Conservation (phyloP, 495 filamentous ascomycete genomes). For the Neurospora pannonica region DNA sequence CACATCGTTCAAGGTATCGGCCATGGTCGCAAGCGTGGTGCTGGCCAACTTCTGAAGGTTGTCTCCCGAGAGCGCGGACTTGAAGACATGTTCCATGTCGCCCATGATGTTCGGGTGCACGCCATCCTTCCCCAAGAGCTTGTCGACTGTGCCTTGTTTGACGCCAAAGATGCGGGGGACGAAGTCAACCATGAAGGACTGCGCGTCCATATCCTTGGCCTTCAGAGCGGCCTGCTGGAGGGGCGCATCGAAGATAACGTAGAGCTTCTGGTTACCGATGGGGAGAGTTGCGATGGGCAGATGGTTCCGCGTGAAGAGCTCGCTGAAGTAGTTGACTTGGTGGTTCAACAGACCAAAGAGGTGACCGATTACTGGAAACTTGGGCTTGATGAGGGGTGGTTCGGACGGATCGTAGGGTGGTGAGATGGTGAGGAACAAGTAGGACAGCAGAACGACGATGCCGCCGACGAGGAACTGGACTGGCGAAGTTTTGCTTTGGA, state of each 20-base stretch:
- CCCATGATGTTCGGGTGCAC: not conserved
- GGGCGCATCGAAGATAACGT: conserved; percentile 17
- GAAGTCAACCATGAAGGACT: conserved; percentile 6
- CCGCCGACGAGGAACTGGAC: conserved; percentile 13
- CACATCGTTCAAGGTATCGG: not conserved
- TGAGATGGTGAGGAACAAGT: not conserved
- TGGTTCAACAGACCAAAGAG: conserved; percentile 2
- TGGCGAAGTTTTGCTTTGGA: conserved; percentile 11
- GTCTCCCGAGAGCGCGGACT: conserved; percentile 2
- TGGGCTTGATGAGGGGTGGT: conserved; percentile 9
- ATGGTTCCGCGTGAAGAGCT: not conserved
- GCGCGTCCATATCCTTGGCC: conserved; percentile 13
- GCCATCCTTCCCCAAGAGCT: not conserved
- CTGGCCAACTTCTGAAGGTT: conserved; percentile 2
- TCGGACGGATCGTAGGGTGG: conserved; percentile 13
- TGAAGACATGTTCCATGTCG: conserved; percentile 4
- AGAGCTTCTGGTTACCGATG: conserved; percentile 12
- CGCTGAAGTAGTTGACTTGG: conserved; percentile 2
- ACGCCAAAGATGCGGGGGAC: conserved; percentile 5
- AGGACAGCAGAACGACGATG: not conserved
- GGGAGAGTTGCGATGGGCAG: conserved; percentile 33
- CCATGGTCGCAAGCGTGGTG: conserved; percentile 5
- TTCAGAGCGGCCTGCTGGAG: conserved; percentile 22
- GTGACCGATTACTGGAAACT: conserved; percentile 16
- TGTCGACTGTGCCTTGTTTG: not conserved